Evolutionary conservation across 164 flowering plant species (phyloP), one percentile per base, ranked within the genome.

Genomic region (Cinnamomum chago): DNA sequence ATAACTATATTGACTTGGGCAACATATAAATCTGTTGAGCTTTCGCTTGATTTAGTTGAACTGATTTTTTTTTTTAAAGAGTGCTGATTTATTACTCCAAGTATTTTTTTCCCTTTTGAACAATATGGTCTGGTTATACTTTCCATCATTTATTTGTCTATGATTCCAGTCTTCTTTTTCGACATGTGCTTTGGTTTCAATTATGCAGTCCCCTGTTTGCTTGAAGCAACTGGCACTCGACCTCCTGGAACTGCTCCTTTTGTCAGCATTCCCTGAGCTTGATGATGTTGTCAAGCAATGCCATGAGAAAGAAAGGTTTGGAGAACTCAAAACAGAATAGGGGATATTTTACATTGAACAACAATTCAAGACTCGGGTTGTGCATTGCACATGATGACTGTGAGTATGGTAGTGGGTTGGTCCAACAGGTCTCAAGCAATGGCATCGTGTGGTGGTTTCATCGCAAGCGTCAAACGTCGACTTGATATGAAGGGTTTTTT

Each of bases 181-280:
- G 2, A 40, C 47, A 4, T 40, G 47, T 40, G 5, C 40, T 23
- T 10, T 47, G 27, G 5, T 24, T 15, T 23, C 70, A 50, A 28
- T 77, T 70, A 22, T 84, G 90, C 93, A 93, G 98, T 95, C 99
- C 30, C 75, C 92, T 22, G 90, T 92, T 58, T 92, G 96, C 80
- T 71, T 92, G 80, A 95, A 93, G 91, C 95, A 84, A 75, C 73
- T 95, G 72, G 88, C 84, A 14, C 85, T 75, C 70, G 93, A 87
- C 84, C 89, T 95, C 77, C 85, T 95, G 10, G 92, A 93, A 86
- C 82, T 93, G 77, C 85, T 93, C 55, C 84, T 93, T 1, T 35
- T 89, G 75, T 85, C 97, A 0, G 85, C 91, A 66, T 91, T 92
- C 78, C 99, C 99, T 2, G 99, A 95, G 81, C 77, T 95, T 71